Base-by-base conservation (phyloP, 495 filamentous ascomycete species). In the Trichoderma erinaceum region DNA sequence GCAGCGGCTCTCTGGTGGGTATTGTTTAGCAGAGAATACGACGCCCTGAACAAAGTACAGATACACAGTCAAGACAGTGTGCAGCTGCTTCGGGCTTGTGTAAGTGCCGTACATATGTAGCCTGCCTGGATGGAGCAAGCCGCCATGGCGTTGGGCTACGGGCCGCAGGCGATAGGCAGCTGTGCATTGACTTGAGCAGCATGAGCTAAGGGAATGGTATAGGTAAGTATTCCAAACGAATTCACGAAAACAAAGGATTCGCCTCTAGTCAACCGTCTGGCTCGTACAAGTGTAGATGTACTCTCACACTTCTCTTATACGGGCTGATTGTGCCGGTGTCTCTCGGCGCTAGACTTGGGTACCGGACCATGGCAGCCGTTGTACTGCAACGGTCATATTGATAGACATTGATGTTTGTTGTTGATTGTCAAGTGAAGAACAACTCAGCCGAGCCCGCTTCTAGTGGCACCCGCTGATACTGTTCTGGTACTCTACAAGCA, bases 151-250 rank as follows among this genome's bases (percentile, higher is more conserved):
- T 61, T 61, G 56, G 56, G 56, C 56, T 61, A 61, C 56, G 25
- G 25, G 56, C 56, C 56, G 56, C 56, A 61, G 56, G 16, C n/a
- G 56, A 61, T 61, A 61, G 56, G 56, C 56, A 61, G 25, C 56
- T 32, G 25, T 61, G 56, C 56, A 61, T 18, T 23, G 29, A 23
- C 11, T 13, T 18, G 18, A 21, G 10, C n/a, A 52, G 10, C 48
- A 52, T 0, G 21, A 46, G 18, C 43, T n/a, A 25, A 1, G 3
- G n/a, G 48, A n/a, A 6, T 21, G 4, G 50, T 16, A 25, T 1
- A 4, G 43, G 50, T 11, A 56, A 2, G 44, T 48, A n/a, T 15
- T 48, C n/a, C n/a, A n/a, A 48, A 48, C 12, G 44, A 6, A 48
- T 48, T 38, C 35, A 10, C 5, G 5, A 38, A 38, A 38, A 38